phyloP scores from a whole-genome alignment of 2,329 filamentous ascomycete species.

The Aspergillus tamarii region DNA sequence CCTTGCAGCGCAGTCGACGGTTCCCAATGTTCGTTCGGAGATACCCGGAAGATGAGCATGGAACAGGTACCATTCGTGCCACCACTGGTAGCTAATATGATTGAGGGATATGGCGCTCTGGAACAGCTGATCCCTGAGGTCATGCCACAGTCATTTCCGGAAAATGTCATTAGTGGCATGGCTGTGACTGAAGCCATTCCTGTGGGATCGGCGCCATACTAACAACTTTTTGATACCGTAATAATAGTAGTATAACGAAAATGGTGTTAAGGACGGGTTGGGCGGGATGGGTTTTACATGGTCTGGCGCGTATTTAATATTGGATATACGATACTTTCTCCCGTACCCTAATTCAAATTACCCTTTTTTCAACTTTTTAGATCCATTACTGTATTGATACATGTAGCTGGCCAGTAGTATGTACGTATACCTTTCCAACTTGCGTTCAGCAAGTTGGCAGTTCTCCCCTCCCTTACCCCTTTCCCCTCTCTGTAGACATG shows the following conservation, averaged over 20 bases:
- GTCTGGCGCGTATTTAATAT: not conserved
- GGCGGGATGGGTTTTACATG: not conserved
- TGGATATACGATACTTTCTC: not conserved
- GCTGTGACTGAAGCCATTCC: slow-evolving; percentile 11
- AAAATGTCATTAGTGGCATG: slow-evolving; percentile 15
- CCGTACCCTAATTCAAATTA: not conserved
- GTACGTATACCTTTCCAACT: too few relatives aligned
- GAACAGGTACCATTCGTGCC: slow-evolving; percentile 30
- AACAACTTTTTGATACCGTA: not conserved
- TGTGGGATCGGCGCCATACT: slow-evolving; percentile 6
- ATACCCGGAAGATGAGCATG: slow-evolving; percentile 25
- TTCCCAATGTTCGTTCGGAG: slow-evolving; percentile 23
- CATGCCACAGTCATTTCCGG: slow-evolving; percentile 16
- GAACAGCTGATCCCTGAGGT: slow-evolving; percentile 30
- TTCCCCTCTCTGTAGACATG: too few relatives aligned
- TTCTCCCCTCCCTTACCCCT: too few relatives aligned
- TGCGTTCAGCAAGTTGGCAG: too few relatives aligned
- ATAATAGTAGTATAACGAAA: not conserved
- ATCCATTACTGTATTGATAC: not conserved
- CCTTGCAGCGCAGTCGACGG: slow-evolving; percentile 17
- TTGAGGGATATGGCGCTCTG: slow-evolving; percentile 29
- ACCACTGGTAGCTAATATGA: slow-evolving; percentile 26
- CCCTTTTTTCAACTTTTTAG: not conserved
- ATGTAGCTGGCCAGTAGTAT: too few relatives aligned
- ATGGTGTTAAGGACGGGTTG: not conserved